These are phyloP conservation scores for Saitozyma sp. DNA, from an alignment of 768 basidiomycete species.

Conservation along the genomic window DNA sequence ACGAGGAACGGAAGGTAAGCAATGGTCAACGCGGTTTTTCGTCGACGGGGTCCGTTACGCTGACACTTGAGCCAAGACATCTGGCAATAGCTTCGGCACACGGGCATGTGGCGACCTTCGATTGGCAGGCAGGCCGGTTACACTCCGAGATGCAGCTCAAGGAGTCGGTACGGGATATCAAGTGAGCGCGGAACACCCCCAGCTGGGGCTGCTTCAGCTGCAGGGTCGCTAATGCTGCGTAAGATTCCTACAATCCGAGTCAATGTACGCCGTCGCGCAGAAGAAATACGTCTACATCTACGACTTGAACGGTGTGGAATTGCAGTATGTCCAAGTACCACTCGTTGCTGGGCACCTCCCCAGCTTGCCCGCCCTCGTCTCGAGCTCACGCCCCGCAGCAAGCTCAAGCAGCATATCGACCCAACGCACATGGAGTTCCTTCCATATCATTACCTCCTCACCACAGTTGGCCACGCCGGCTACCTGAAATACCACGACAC, in stretches of 20 bases:
- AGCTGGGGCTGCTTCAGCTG: background rate
- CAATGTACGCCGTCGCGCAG: slow-evolving; percentile 91
- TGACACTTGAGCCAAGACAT: slow-evolving; percentile 55
- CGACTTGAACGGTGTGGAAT: slow-evolving; percentile 86
- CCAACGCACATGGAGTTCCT: slow-evolving; percentile 87
- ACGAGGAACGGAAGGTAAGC: slow-evolving; percentile 85
- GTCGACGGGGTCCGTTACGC: background rate
- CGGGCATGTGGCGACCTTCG: slow-evolving; percentile 90
- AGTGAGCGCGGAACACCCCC: slow-evolving; percentile 58
- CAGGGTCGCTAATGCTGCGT: background rate
- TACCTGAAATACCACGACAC: slow-evolving; percentile 96
- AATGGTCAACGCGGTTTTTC: background rate
- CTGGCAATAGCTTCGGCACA: slow-evolving; percentile 77
- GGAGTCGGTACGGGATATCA: slow-evolving; percentile 90
- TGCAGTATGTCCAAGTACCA: slow-evolving; percentile 62
- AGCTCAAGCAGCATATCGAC: slow-evolving; percentile 63
- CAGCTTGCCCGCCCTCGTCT: background rate
- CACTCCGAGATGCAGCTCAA: slow-evolving; percentile 80
- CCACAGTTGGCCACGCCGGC: slow-evolving; percentile 79
- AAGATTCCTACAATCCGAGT: slow-evolving; percentile 89
- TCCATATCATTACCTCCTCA: slow-evolving; percentile 93
- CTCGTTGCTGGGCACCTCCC: slow-evolving; percentile 63
- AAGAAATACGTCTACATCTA: slow-evolving; percentile 96
- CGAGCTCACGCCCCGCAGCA: slow-evolving; percentile 29
- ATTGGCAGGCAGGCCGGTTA: slow-evolving; percentile 83